Evolutionary conservation across 768 basidiomycete genomes (phyloP), one percentile per base, ranked within the genome.

Genomic region (Strobilomyces dryophilus): DNA sequence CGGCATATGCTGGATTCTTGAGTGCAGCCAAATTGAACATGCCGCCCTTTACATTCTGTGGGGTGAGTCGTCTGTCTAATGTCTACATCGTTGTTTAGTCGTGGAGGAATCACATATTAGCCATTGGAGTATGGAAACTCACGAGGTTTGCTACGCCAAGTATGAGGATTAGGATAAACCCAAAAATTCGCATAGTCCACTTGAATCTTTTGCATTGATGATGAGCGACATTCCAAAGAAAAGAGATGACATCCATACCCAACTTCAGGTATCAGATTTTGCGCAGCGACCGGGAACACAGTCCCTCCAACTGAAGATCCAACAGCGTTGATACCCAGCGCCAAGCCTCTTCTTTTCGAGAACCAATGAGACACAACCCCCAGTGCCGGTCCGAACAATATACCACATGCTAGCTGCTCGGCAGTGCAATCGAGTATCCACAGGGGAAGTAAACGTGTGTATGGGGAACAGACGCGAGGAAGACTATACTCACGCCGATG

Each of bases 111-210:
- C 21, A 26, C 41, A 9, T 3, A 17, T 8, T 11, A 20, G 20
- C 0, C 12, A 6, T 27, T 12, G 5, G n/a, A 4, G 0, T 12
- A 0, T 4, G 66, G 59, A 17, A 21, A 56, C 67, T 55, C 49
- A 79, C 77, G 44, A 88, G 52, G 65, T 85, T 87, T 14, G 80
- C 76, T 12, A 79, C 62, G 2, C 77, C 76, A 4, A 89, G 73
- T 1, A 76, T 63, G 14, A 75, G 55, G 1, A 85, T 55, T 0
- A 88, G 64, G 9, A 88, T 79, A 55, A 89, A 82, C 2, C 81
- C 87, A 40, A 89, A 68, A 31, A 84, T 79, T 12, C 89, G 76
- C 76, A 87, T 80, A 0, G 88, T 87, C 89, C 88, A 91, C 56
- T 74, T 72, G 66, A 90, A 91, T n/a, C 87, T 89, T 39, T 15